A percentile compares a stretch with the other conserved stretches of the same genome.
Conservation (phyloP, 305 asterid genomes). For the Fraxinus angustifolia region DNA sequence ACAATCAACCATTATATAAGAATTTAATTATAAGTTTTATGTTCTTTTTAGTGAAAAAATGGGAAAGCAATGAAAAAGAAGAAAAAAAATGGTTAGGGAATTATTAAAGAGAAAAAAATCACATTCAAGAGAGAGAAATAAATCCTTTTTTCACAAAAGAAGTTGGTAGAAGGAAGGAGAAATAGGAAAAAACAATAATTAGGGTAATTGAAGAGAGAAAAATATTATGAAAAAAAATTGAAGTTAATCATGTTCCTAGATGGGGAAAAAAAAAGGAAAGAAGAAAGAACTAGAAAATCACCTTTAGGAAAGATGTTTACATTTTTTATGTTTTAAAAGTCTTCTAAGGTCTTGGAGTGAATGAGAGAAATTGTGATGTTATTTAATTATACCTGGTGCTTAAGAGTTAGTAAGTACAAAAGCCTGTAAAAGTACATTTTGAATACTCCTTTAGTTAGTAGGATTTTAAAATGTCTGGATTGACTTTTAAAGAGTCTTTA, state of each 20-base stretch:
- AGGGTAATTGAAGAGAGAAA: neutral
- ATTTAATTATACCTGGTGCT: no score
- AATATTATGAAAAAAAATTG: no score
- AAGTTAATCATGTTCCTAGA: neutral
- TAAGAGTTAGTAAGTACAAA: no score
- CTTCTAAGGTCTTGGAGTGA: no score
- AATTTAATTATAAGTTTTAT: no score
- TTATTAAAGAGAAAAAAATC: neutral
- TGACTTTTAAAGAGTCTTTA: neutral
- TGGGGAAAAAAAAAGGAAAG: neutral
- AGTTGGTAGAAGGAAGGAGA: neutral
- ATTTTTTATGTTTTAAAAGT: no score
- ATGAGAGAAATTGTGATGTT: no score
- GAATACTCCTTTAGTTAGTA: no score
- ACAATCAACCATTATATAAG: neutral
- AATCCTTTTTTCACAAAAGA: neutral
- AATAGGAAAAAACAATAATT: neutral
- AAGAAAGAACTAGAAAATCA: neutral
- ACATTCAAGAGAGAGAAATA: neutral
- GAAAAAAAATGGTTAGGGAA: no score
- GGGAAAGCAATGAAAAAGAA: neutral
- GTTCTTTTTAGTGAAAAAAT: neutral
- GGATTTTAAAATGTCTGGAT: neutral
- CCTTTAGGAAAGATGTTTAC: neutral
- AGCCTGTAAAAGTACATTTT: no score